Percentiles rank a stretch among this genome's conserved stretches.
phyloP scores from a whole-genome alignment of 805 yeast species.

The Starmerella kuoi region DNA sequence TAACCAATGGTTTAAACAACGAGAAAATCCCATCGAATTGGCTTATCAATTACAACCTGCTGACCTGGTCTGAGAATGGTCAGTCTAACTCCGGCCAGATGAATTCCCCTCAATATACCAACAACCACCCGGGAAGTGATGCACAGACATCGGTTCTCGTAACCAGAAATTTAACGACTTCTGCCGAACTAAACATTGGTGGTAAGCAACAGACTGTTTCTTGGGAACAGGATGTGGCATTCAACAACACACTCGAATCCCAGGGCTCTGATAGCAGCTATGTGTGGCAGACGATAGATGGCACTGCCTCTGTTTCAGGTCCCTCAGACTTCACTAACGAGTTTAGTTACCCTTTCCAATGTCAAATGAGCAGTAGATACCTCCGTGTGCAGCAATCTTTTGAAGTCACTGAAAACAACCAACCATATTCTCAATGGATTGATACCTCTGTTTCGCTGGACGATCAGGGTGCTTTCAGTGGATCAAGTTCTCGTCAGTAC shows the following conservation, averaged over 20 bases:
- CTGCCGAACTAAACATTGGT: constrained; percentile 17
- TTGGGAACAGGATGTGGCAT: constrained; percentile 18
- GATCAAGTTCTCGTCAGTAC: constrained; percentile 13
- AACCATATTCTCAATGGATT: constrained; percentile 17
- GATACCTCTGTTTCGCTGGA: constrained; percentile 14
- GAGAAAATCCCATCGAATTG: constrained; percentile 23
- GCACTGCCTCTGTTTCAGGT: constrained; percentile 15
- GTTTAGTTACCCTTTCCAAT: constrained; percentile 16
- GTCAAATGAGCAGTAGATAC: constrained; percentile 3
- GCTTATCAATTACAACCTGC: constrained; percentile 27
- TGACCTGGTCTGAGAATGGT: constrained; percentile 25
- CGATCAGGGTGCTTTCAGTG: constrained; percentile 6
- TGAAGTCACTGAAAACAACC: constrained; percentile 2
- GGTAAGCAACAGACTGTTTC: constrained; percentile 15
- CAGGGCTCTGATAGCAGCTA: constrained; percentile 2
- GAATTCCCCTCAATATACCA: constrained; percentile 3
- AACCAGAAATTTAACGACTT: constrained; percentile 7
- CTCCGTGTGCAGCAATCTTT: constrained; percentile 19
- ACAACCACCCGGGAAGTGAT: background rate
- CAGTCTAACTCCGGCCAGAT: constrained; percentile 17
- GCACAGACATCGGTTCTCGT: constrained; percentile 3
- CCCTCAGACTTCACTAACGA: constrained; percentile 1
- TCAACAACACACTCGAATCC: constrained; percentile 10
- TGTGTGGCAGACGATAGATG: constrained; percentile 16
- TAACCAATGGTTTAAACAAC: constrained; percentile 29